Conservation (phyloP, 2,329 filamentous ascomycete genomes). For the Aspergillus pseudoglaucus region DNA sequence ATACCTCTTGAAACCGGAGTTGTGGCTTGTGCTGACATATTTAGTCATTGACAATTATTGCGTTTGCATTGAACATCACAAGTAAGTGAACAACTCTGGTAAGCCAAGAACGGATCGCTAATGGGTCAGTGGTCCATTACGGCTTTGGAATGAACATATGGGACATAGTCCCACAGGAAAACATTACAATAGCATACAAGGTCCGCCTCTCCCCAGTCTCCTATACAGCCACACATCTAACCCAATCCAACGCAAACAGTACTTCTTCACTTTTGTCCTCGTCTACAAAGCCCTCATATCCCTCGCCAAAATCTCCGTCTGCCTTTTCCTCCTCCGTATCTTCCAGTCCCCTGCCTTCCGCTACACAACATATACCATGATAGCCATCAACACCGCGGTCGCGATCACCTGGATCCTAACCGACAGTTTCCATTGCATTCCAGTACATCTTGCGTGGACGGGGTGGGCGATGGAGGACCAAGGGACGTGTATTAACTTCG, state of each 20-base stretch:
- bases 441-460: conserved; percentile 15
- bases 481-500: conserved; percentile 15
- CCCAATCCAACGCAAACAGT: conserved; percentile 1
- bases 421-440: conserved; percentile 14
- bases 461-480: conserved; percentile 10
- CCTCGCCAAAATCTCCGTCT: conserved; percentile 19
- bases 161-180: conserved; percentile 13
- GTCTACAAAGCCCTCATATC: conserved; percentile 17
- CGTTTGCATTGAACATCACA: conserved; percentile 7
- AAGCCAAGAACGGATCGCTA: not conserved
- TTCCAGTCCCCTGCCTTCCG: conserved; percentile 14
- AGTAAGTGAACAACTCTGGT: conserved; percentile 3
- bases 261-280: conserved; percentile 14
- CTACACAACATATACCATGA: conserved; percentile 11
- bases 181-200: conserved; percentile 15
- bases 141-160: conserved; percentile 19
- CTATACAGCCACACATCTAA: not conserved
- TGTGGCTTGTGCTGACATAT: not conserved
- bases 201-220: conserved; percentile 1
- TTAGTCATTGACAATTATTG: conserved; percentile 7
- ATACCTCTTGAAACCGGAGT: not conserved
- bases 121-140: conserved; percentile 12
- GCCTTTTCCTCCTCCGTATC: conserved; percentile 18
- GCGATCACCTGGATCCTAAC: conserved; percentile 13
- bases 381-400: conserved; percentile 16